Percentiles rank a stretch among this genome's conserved stretches.
Evolutionary conservation across 139 green algal species (phyloP).

Genomic region (Auxenochlorella pyrenoidosa): DNA sequence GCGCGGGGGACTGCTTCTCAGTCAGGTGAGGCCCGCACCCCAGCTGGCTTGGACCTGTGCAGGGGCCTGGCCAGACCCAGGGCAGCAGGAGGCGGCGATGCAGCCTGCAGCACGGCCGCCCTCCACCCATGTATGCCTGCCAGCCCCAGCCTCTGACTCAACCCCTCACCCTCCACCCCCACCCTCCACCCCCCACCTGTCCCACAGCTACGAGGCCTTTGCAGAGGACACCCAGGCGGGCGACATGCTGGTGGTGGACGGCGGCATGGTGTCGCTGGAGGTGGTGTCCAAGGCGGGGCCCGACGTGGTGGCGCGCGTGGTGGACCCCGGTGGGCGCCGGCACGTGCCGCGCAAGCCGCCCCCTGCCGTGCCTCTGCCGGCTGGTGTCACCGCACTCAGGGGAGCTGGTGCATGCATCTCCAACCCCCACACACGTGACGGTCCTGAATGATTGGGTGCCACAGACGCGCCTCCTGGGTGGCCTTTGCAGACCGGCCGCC

Average conservation of each 20-base stretch:
- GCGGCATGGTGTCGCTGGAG: slow-evolving; percentile 88
- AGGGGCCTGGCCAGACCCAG: too few species aligned
- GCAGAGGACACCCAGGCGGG: slow-evolving; percentile 78
- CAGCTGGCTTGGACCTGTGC: not conserved
- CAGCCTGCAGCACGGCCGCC: too few species aligned
- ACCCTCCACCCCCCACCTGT: not conserved
- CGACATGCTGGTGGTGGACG: slow-evolving; percentile 86
- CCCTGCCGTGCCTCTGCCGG: too few species aligned
- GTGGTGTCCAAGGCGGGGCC: slow-evolving; percentile 77
- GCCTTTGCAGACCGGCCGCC: too few species aligned
- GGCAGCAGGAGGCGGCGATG: too few species aligned
- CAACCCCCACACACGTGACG: too few species aligned
- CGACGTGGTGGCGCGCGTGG: slow-evolving; percentile 68
- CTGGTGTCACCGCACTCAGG: too few species aligned
- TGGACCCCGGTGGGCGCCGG: slow-evolving; percentile 60
- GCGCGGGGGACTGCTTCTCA: slow-evolving; percentile 37
- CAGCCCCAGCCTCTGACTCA: not conserved
- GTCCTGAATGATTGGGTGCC: too few species aligned
- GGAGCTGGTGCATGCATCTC: too few species aligned
- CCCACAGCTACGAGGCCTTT: slow-evolving; percentile 83
- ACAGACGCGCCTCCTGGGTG: too few species aligned
- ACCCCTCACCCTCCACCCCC: not conserved
- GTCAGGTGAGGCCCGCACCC: slow-evolving; percentile 49
- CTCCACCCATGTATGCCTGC: too few species aligned
- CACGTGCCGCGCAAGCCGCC: too few species aligned